A percentile compares a stretch with the other conserved stretches of the same genome.
phyloP scores from a whole-genome alignment of 495 filamentous ascomycete species.

The Hypoxylon fragiforme region DNA sequence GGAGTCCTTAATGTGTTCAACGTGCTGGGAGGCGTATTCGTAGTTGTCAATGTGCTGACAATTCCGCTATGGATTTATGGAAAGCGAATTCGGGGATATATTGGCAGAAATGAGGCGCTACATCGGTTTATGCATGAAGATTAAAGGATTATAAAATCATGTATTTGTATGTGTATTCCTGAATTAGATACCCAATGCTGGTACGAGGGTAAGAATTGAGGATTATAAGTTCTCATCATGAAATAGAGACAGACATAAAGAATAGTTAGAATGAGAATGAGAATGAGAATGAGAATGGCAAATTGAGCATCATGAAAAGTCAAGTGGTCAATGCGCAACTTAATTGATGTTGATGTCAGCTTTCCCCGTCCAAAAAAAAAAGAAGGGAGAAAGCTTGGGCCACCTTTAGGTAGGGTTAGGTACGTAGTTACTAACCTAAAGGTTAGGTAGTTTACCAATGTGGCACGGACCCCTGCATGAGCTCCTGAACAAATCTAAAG shows the following conservation, averaged over 20 bases:
- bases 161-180: too few species aligned
- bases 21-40: constrained; percentile 52
- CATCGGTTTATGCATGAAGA: constrained; percentile 56
- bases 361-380: too few species aligned
- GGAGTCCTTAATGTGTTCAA: constrained; percentile 54
- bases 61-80: constrained; percentile 60
- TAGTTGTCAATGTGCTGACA: constrained; percentile 51
- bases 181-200: too few species aligned
- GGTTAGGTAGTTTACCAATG: too few species aligned
- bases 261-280: neutral
- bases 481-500: constrained; percentile 34
- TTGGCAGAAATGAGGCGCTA: constrained; percentile 50
- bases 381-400: constrained; percentile 2
- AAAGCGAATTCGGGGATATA: constrained; percentile 50
- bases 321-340: neutral
- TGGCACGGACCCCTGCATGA: constrained; percentile 31
- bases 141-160: constrained; percentile 1
- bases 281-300: neutral
- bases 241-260: neutral
- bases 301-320: too few species aligned
- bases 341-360: too few species aligned
- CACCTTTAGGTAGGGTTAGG: too few species aligned
- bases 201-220: constrained; percentile 43
- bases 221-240: neutral
- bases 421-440: too few species aligned